Conservation (phyloP, 192 early-diverging fungal genomes). For the Chytriomyces sp. region DNA sequence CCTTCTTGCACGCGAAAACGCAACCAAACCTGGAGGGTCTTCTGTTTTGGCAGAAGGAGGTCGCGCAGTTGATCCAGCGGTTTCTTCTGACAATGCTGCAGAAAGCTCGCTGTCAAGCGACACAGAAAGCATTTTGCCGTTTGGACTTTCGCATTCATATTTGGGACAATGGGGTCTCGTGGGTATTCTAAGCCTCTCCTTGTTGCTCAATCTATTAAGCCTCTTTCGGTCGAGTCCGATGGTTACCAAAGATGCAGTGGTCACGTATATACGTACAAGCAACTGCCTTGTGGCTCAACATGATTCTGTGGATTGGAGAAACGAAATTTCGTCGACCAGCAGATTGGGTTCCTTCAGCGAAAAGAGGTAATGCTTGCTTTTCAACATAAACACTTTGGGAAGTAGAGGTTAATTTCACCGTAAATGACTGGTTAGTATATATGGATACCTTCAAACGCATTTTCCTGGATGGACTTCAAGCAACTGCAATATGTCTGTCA, state of each 20-base stretch:
- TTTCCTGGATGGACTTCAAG: slow-evolving; percentile 5
- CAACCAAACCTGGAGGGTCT: background rate
- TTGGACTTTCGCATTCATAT: slow-evolving; percentile 24
- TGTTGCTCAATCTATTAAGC: slow-evolving; percentile 11
- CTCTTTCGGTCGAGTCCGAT: background rate
- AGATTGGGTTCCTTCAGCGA: slow-evolving; percentile 1
- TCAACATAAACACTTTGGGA: too few relatives aligned
- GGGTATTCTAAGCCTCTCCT: slow-evolving; percentile 9
- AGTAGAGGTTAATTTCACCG: background rate
- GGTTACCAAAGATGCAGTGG: background rate
- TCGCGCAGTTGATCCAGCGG: background rate
- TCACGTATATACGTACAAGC: background rate
- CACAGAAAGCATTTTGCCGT: slow-evolving; percentile 25
- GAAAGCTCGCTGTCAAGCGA: background rate
- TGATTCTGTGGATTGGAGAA: slow-evolving; percentile 19
- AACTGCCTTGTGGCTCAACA: background rate
- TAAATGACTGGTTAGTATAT: slow-evolving; percentile 3
- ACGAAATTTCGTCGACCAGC: background rate
- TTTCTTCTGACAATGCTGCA: background rate
- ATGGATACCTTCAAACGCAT: slow-evolving; percentile 13
- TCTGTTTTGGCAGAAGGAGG: background rate
- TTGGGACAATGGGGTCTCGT: slow-evolving; percentile 25
- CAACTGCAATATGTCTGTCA: background rate
- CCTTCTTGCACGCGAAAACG: slow-evolving; percentile 2
- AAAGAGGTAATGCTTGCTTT: too few relatives aligned